phyloP scores from a whole-genome alignment of 306 rosid species.

The Clitoria ternatea region DNA sequence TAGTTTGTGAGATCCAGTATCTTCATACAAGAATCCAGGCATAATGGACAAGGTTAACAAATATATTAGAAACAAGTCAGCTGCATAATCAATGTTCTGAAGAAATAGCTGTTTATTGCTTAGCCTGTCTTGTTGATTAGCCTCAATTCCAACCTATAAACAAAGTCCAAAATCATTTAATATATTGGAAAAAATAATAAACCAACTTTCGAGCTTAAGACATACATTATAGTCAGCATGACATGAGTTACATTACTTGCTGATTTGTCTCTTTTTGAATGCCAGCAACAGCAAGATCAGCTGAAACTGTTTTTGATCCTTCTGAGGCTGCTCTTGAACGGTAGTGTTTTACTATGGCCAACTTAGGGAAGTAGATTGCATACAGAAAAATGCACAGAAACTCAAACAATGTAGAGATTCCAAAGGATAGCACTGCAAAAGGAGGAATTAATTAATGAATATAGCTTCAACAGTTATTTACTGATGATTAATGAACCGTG shows the following conservation, averaged over 20 bases:
- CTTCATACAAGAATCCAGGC: constrained; percentile 80
- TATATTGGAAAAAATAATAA: background rate
- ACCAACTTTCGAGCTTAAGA: no score
- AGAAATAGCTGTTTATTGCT: constrained; percentile 44
- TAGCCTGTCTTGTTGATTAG: constrained; percentile 31
- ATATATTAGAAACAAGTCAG: constrained; percentile 50
- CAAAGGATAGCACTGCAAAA: constrained; percentile 60
- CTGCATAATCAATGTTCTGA: constrained; percentile 49
- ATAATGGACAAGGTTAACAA: constrained; percentile 64
- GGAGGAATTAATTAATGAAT: no score
- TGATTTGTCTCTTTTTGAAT: constrained; percentile 23
- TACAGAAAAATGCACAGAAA: constrained; percentile 60
- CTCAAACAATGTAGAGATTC: constrained; percentile 52
- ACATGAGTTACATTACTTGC: constrained; percentile 31
- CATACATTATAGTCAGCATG: no score
- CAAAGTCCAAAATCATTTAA: background rate
- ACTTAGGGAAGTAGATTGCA: constrained; percentile 55
- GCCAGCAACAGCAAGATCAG: constrained; percentile 83
- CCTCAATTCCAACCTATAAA: constrained; percentile 32
- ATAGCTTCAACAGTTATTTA: no score
- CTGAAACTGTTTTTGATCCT: constrained; percentile 72
- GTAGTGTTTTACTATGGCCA: constrained; percentile 65
- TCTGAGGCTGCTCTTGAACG: constrained; percentile 76
- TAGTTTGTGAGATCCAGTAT: constrained; percentile 62
- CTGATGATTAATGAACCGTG: no score